Conservation (phyloP, 129 eudicot species). For the Deinandra increscens region DNA sequence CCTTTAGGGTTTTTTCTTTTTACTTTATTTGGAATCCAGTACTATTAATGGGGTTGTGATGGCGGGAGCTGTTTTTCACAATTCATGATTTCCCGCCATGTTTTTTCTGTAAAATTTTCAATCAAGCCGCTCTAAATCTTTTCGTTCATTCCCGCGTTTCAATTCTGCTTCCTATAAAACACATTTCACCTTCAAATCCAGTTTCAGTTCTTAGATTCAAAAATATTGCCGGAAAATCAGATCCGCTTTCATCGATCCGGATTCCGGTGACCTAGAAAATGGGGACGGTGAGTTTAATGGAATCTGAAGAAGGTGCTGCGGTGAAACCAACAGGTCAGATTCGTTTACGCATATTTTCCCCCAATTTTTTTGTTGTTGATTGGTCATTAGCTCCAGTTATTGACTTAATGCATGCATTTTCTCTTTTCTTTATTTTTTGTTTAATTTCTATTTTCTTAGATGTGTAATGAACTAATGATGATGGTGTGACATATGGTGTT, state of each 20-base stretch:
- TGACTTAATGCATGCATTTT: conserved; percentile 4
- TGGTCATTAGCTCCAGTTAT: background rate
- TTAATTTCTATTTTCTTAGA: background rate
- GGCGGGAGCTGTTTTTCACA: conserved; percentile 28
- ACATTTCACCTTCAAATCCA: background rate
- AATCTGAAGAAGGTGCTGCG: conserved; percentile 18
- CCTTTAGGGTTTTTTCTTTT: conserved; percentile 27
- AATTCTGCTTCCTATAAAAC: conserved; percentile 14
- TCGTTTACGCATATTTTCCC: background rate
- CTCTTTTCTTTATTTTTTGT: background rate
- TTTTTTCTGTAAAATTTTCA: conserved; percentile 10
- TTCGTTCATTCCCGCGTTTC: conserved; percentile 22
- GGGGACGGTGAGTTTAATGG: conserved; percentile 30
- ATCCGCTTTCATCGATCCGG: background rate
- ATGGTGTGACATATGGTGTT: conserved; percentile 23
- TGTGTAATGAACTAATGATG: conserved; percentile 19
- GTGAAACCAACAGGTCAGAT: conserved; percentile 38
- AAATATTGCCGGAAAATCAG: background rate
- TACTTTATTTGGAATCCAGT: conserved; percentile 21
- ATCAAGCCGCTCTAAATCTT: conserved; percentile 17
- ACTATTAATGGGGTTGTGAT: conserved; percentile 10
- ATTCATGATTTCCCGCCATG: conserved; percentile 33
- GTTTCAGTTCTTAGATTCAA: background rate
- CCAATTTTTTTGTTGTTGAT: background rate
- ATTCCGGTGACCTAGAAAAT: conserved; percentile 10